Conservation (phyloP, 2,329 filamentous ascomycete species). For the Rasamsonia emersonii region DNA sequence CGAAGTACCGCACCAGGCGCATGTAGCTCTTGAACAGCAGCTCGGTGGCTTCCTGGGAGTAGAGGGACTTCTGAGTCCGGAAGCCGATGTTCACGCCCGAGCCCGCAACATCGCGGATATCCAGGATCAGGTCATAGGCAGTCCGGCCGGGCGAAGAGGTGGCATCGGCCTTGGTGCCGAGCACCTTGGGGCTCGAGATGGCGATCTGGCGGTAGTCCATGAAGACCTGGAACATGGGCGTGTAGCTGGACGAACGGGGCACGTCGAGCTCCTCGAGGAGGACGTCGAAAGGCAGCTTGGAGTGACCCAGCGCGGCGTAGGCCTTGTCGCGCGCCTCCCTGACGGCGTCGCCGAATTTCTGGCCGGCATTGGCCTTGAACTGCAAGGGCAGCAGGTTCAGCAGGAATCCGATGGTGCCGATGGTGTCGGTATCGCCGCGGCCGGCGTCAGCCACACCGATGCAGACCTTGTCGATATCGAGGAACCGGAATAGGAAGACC, state of each 20-base stretch:
- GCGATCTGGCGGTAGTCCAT: conserved; percentile 38
- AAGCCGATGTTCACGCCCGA: conserved; percentile 14
- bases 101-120: conserved; percentile 26
- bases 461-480: conserved; percentile 30
- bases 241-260: conserved; percentile 28
- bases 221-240: conserved; percentile 44
- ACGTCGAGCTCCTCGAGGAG: conserved; percentile 39
- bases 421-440: conserved; percentile 22
- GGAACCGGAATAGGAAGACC: conserved; percentile 27
- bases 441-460: conserved; percentile 44
- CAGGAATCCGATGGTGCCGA: conserved; percentile 37
- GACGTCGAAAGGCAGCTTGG: conserved; percentile 41
- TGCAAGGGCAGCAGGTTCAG: conserved; percentile 43
- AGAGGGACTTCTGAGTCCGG: conserved; percentile 22
- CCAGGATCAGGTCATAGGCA: conserved; percentile 28
- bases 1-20: conserved; percentile 14
- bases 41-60: conserved; percentile 19
- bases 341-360: conserved; percentile 25
- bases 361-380: conserved; percentile 18
- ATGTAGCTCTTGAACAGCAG: conserved; percentile 16
- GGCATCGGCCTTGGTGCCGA: conserved; percentile 8
- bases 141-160: conserved; percentile 15
- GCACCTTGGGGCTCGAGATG: conserved; percentile 17
- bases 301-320: conserved; percentile 34
- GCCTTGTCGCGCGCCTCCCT: conserved; percentile 15